A percentile compares a stretch with the other conserved stretches of the same genome.
phyloP scores from a whole-genome alignment of 106 monocot genomes.

The Dendrobium nobile region DNA sequence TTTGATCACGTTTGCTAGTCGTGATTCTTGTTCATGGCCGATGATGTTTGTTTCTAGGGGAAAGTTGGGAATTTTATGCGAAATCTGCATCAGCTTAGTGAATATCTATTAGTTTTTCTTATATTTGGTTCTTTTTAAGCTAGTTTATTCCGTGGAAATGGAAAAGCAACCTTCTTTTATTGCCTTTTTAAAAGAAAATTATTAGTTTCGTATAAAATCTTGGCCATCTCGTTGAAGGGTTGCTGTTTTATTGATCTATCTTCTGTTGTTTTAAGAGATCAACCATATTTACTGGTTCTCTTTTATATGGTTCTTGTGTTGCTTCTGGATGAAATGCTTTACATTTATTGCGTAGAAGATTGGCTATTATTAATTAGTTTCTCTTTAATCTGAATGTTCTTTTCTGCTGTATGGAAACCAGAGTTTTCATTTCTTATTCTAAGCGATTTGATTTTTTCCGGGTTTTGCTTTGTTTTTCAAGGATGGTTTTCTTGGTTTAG shows the following conservation, averaged over 20 bases:
- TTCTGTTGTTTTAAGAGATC: not conserved
- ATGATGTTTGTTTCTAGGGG: not conserved
- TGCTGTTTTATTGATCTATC: not conserved
- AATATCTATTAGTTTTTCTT: conserved; percentile 10
- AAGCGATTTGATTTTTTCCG: not conserved
- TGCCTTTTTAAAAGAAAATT: not conserved
- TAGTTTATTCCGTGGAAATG: no score
- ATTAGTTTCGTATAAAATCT: not conserved
- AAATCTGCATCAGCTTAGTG: conserved; percentile 3
- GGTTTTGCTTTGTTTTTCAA: not conserved
- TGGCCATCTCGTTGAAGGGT: not conserved
- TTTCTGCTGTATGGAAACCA: not conserved
- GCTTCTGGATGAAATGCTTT: not conserved
- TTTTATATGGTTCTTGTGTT: not conserved
- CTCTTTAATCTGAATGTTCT: not conserved
- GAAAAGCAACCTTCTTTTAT: conserved; percentile 6
- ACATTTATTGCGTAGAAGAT: not conserved
- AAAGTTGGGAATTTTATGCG: not conserved
- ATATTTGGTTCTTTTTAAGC: conserved; percentile 10
- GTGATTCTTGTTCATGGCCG: not conserved
- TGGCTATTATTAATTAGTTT: not conserved
- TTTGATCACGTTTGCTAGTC: not conserved
- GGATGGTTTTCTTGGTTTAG: not conserved
- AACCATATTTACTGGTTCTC: not conserved
- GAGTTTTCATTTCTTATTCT: conserved; percentile 1